Base-by-base conservation (phyloP, 805 yeast species). In the Spathaspora hagerdaliae region DNA sequence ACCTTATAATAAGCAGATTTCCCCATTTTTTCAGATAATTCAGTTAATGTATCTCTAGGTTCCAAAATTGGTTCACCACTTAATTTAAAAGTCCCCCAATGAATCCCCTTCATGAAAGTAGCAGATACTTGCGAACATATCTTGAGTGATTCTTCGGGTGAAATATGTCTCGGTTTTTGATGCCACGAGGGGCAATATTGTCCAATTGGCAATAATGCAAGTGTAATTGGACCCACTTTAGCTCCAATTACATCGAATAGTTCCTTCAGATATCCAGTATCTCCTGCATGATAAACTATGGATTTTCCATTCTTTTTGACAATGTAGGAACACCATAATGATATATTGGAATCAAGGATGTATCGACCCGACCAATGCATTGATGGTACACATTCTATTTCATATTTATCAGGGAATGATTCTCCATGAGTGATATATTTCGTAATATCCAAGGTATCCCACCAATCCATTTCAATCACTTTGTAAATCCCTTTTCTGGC, bases 111-210 rank as follows among this genome's bases (percentile, higher is more conserved):
- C 65, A 87, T 78, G 50, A 75, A 78, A 46, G 74, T 62, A 2
- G 87, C 81, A 6, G 75, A 66, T 46, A 89, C 56, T 50, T 84
- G 87, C 12, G 74, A 58, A 76, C 82, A 82, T 4, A 90, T 83
- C 49, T 79, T 70, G 3, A 87, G 50, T 9, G 91, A 82, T 56
- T 92, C 98, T 34, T 67, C 73, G 0, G 98, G 97, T 41, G 82
- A 81, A 41, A 84, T 86, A 59, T 92, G 98, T 54, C 96, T 78
- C 4, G 97, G 92, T 47, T 78, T 78, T 58, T 92, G 91, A 57
- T 91, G 97, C 96, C 96, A 88, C 55, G 85, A 80, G 0, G 98
- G 98, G 54, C 91, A 85, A 63, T 92, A 92, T 49, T 96, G 97
- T 0, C 98, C 98, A 50, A 95, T 89, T 0, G 98, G 98, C 12